A percentile compares a stretch with the other conserved stretches of the same genome.
phyloP scores from a whole-genome alignment of 257 asterid genomes.

The Anisodus acutangulus region DNA sequence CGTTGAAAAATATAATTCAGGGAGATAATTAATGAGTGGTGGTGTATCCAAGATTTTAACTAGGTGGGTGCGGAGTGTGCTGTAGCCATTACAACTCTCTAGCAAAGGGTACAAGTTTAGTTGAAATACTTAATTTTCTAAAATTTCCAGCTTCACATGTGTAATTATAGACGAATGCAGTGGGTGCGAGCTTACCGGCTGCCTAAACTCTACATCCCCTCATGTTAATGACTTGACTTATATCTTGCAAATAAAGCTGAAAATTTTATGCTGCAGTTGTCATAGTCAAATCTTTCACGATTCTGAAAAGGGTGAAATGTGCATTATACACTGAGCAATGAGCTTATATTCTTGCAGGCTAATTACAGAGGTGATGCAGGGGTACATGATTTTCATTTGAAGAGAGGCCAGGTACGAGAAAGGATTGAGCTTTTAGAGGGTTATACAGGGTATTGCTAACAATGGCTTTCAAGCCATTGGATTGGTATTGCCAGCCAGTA shows the following conservation, averaged over 20 bases:
- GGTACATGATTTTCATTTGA: background rate
- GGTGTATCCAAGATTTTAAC: conserved; percentile 12
- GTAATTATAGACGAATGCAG: background rate
- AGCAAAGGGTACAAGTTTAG: background rate
- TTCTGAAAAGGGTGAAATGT: conserved; percentile 9
- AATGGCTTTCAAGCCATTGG: conserved; percentile 80
- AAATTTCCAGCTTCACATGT: background rate
- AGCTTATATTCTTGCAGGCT: conserved; percentile 22
- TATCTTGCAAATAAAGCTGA: background rate
- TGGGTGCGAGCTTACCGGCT: background rate
- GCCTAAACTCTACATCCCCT: background rate
- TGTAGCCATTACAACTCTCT: background rate
- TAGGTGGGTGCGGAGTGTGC: background rate
- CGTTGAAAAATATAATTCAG: background rate
- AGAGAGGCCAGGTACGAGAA: background rate
- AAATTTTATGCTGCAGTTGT: background rate
- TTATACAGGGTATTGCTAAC: conserved; percentile 31
- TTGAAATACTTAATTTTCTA: too few species aligned
- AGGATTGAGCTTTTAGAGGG: conserved; percentile 36
- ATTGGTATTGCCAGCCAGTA: conserved; percentile 84
- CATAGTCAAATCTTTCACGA: background rate
- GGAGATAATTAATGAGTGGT: background rate
- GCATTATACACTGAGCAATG: background rate
- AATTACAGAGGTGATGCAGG: background rate
- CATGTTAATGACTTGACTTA: background rate